Evolutionary conservation across 164 flowering plant genomes (phyloP), one percentile per base, ranked within the genome.

Genomic region (Vitis riparia): DNA sequence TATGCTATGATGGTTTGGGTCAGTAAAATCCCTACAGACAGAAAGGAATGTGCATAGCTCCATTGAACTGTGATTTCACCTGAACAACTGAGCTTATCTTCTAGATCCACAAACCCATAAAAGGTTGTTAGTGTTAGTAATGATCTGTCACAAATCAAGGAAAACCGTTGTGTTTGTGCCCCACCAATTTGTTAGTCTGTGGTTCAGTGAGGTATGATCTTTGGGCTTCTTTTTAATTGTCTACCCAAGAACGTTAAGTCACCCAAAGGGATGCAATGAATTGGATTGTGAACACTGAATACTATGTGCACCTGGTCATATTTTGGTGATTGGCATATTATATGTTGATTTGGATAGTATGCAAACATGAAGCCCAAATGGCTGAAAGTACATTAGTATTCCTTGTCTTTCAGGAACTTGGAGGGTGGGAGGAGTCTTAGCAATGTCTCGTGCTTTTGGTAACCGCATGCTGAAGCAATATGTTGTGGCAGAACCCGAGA

Each of bases 371-470:
- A 44, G 0, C 8, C 16, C 16, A 11, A 27, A 11, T 9, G n/a
- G 71, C 15, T 48, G 59, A 19, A 48, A 3, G 19, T 58, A 57
- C 30, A 11, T 47, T 55, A 19, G 44, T 32, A 19, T 17, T 47
- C 32, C 51, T 67, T 63, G 53, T 66, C 32, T 64, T 71, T 70
- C 78, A 95, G 99, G 99, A 44, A 95, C 99, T 63, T 95, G 99
- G 99, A 88, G 99, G 76, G 99, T 95, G 16, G 98, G 98, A 69
- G 99, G 99, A 51, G 97, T 95, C 57, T 73, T 95, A 71, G 99
- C 99, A 64, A 95, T 95, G 99, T 95, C 99, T n/a, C 98, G 99
- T 78, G 99, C 99, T 69, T 95, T 95, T 83, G 99, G 98, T 3
- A 89, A 95, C 73, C 96, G 98, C 57, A 85, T 95, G 88, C 75